Evolutionary conservation across 2,329 filamentous ascomycete species (phyloP).

Genomic region (Achaetomium macrosporum): DNA sequence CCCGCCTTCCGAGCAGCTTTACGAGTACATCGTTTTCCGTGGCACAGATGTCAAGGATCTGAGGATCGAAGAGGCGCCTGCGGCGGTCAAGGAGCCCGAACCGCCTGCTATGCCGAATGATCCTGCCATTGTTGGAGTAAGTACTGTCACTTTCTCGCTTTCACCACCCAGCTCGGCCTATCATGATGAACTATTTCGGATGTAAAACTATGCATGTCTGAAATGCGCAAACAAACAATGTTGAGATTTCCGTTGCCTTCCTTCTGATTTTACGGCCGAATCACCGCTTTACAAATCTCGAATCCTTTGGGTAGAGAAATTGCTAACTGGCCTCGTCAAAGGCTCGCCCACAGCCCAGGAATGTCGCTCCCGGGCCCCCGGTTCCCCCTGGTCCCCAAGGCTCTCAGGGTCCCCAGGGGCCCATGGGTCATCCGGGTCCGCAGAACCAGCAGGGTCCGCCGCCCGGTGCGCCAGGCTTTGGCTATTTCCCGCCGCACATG

Average conservation of each 20-base stretch:
- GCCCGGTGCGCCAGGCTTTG: conserved; percentile 27
- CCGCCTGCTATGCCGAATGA: conserved; percentile 82
- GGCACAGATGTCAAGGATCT: conserved; percentile 98
- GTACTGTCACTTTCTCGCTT: conserved; percentile 38
- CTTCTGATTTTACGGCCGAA: conserved; percentile 68
- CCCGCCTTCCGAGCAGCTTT: conserved; percentile 75
- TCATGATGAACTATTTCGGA: conserved; percentile 93
- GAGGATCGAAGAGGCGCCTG: conserved; percentile 78
- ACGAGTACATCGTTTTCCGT: conserved; percentile 98
- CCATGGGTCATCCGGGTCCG: conserved; percentile 13
- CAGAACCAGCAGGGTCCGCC: conserved; percentile 24
- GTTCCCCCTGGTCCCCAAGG: conserved; percentile 27
- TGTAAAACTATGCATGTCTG: conserved; percentile 79
- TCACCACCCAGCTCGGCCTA: conserved; percentile 28
- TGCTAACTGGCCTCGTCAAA: conserved; percentile 24
- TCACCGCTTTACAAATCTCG: conserved; percentile 18
- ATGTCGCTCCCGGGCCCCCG: conserved; percentile 31
- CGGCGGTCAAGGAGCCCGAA: conserved; percentile 65
- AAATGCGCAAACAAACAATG: conserved; percentile 90
- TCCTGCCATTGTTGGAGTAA: conserved; percentile 94
- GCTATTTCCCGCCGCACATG: conserved; percentile 28
- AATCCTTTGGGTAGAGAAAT: conserved; percentile 24
- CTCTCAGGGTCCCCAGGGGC: conserved; percentile 15
- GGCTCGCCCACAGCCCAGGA: conserved; percentile 35
- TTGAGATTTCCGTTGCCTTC: conserved; percentile 99